Base-by-base conservation (phyloP, 2,329 filamentous ascomycete genomes). In the Dryadomyces sulphureus region DNA sequence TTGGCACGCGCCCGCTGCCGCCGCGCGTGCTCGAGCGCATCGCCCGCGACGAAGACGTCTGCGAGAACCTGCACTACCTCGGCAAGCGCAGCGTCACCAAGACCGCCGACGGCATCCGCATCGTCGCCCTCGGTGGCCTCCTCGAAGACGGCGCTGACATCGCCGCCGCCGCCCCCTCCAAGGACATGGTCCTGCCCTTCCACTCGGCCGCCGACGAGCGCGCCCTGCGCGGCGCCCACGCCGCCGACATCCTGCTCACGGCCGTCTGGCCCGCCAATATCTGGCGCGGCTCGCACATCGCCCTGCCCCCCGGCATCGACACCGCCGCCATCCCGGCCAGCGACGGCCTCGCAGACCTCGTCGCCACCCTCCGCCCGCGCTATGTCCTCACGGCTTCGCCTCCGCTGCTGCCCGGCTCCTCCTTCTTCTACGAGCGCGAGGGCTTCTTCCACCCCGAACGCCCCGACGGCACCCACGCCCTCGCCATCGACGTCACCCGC, bases 41-140 rank as follows among this genome's bases (percentile, higher is more conserved):
- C 32, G 77, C 83, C 36, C 30, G 30, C 20, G 41, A 45, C 16
- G 34, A 25, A 1, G 48, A 45, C 54, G 72, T 98, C 17, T 94
- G 88, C 59, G 73, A 81, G n/a, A 96, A 98, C 59, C 74, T 98
- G 11, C 85, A 86, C 62, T 94, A 83, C 56, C 75, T 98, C 1
- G 89, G 85, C 48, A 93, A 92, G 62, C 81, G 87, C 56, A 86
- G 84, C 50, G 80, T 82, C 14, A 82, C 87, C 45, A 96, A 92
- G 60, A 96, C 90, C 0, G 82, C 84, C 0, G 89, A 95, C 53
- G 90, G 89, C 1, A 70, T 96, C 40, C 79, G 83, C 43, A 88
- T 98, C 50, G 85, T 90, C n/a, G 72, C 84, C 0, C 70, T 98
- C 0, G 90, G 90, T 22, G 92, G 92, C 0, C 67, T 71, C 30